Evolutionary conservation across 352 stramenopile species (phyloP).

Genomic region (Pythium plurisporium): DNA sequence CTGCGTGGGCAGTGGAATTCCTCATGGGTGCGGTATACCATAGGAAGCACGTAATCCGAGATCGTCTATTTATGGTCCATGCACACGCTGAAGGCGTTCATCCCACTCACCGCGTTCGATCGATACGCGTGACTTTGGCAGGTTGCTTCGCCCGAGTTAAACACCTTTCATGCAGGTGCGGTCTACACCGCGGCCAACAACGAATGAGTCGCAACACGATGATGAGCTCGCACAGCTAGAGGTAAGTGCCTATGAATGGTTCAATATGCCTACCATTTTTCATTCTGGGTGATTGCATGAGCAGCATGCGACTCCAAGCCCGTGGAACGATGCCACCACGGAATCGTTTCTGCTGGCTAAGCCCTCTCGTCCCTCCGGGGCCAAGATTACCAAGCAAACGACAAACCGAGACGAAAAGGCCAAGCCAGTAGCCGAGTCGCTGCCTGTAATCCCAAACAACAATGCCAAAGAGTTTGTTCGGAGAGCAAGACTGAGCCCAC

Average conservation of each 20-base stretch:
- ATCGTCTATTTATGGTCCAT: conserved; percentile 19
- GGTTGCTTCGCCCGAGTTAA: no score
- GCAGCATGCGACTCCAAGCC: conserved; percentile 18
- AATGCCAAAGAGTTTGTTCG: conserved; percentile 1
- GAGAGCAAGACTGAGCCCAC: not conserved
- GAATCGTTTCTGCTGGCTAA: not conserved
- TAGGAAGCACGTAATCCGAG: conserved; percentile 8
- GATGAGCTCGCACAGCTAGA: conserved; percentile 21
- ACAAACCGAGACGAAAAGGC: not conserved
- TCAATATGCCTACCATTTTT: no score
- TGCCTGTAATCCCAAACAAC: conserved; percentile 13
- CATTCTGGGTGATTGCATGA: not conserved
- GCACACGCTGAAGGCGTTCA: not conserved
- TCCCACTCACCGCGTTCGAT: not conserved
- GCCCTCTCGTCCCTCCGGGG: not conserved
- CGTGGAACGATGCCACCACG: conserved; percentile 15
- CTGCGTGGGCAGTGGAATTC: no score
- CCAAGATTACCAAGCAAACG: not conserved
- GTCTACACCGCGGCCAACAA: not conserved
- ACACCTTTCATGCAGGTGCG: conserved; percentile 4
- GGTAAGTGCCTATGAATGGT: no score
- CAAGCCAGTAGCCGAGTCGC: not conserved
- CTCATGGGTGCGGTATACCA: no score
- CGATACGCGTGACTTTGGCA: no score
- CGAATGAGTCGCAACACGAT: conserved; percentile 9